Base-by-base conservation (phyloP, 2,329 filamentous ascomycete genomes). In the Ceratocystis destructans region DNA sequence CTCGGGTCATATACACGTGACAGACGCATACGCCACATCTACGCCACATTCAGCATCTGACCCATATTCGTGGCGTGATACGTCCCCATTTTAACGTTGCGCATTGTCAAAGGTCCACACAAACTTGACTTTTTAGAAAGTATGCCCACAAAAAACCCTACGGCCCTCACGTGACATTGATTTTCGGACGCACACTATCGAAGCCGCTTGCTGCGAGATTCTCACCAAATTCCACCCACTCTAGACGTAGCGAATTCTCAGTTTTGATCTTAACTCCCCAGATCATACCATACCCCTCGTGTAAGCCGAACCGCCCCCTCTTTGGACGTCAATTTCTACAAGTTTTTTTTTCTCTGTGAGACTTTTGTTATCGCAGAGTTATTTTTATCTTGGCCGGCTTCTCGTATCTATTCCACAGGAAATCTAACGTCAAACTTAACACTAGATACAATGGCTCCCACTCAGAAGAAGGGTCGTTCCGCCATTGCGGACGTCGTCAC, bases 401-500 rank as follows among this genome's bases (percentile, higher is more conserved):
- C 57, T 65, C 63, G 65, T 67, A 37, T 67, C 50, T 67, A 45
- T 53, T 37, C 25, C 41, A 65, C 63, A 67, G 65, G 57, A 62
- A 66, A 65, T 66, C 67, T 68, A 68, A 68, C 67, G 67, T 64
- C 61, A 66, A 75, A 73, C 70, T 71, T 77, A 84, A 70, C 71
- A 28, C 15, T 77, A 84, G 81, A 68, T 68, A 68, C 82, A 77
- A 88, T 88, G 85, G 87, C 85, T 77, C 78, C 80, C 75, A 84
- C 80, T 76, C 76, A 78, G 75, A 84, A 85, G 81, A 87, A 86
- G 81, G 88, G 88, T 82, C 90, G 92, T 78, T 96, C 90, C 80
- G 95, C 95, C 83, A 96, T 99, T 80, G 87, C 90, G 81, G 93
- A 99, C 82, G 95, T 99, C 78, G 93, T 99, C 80, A 88, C 94